Conservation (phyloP, 495 filamentous ascomycete species). For the Geopyxis carbonaria region DNA sequence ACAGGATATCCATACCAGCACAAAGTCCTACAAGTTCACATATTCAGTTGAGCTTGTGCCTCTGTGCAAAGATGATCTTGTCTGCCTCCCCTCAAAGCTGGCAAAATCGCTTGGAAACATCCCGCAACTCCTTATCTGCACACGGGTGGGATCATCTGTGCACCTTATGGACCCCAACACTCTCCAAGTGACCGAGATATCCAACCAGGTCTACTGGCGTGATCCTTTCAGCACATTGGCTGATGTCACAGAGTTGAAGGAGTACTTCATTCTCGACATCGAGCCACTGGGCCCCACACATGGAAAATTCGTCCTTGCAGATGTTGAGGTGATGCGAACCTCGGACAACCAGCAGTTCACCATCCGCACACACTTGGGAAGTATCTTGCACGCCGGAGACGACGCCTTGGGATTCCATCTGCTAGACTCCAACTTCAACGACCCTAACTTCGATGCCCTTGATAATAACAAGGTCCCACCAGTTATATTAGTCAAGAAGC, state of each 20-base stretch:
- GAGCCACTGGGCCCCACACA: conserved; percentile 57
- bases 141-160: conserved; percentile 73
- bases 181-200: conserved; percentile 75
- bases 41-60: conserved; percentile 76
- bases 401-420: conserved; percentile 83
- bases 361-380: conserved; percentile 75
- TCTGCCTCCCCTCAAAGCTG: conserved; percentile 76
- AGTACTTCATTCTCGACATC: conserved; percentile 91
- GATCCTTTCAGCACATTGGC: conserved; percentile 67
- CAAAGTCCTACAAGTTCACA: conserved; percentile 81
- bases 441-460: conserved; percentile 59
- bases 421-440: conserved; percentile 81
- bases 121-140: conserved; percentile 61
- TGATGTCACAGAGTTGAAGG: conserved; percentile 67
- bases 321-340: conserved; percentile 71
- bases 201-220: conserved; percentile 68
- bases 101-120: conserved; percentile 79
- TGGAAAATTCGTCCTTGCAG: conserved; percentile 68
- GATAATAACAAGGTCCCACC: conserved; percentile 69
- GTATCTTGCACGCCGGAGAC: conserved; percentile 74
- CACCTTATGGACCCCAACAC: conserved; percentile 83
- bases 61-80: conserved; percentile 90
- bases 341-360: conserved; percentile 78
- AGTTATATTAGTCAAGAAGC: conserved; percentile 89
- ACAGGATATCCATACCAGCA: conserved; percentile 75